Conservation (phyloP, 2,329 filamentous ascomycete species). For the Monascus ruber region DNA sequence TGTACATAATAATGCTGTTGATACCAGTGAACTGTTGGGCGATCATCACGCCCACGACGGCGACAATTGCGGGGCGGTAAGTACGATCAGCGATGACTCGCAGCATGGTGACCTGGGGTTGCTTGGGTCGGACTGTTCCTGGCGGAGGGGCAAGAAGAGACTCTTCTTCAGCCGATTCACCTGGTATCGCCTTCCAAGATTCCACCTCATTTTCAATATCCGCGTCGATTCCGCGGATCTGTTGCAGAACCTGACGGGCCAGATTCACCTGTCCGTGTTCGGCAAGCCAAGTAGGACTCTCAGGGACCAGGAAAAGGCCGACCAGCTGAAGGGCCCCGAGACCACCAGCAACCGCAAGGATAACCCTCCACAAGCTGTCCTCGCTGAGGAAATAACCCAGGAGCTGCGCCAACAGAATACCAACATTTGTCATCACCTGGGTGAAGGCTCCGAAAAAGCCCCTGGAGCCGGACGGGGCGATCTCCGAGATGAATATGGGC, state of each 20-base stretch:
- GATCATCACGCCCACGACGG: slow-evolving; percentile 82
- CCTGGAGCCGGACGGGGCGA: slow-evolving; percentile 61
- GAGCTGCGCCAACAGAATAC: slow-evolving; percentile 72
- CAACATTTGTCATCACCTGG: slow-evolving; percentile 86
- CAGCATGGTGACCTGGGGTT: slow-evolving; percentile 55
- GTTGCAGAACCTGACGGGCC: slow-evolving; percentile 59
- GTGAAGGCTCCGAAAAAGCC: slow-evolving; percentile 75
- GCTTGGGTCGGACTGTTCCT: slow-evolving; percentile 56
- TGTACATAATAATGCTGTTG: slow-evolving; percentile 98
- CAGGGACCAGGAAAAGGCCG: slow-evolving; percentile 65
- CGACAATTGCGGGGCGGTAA: slow-evolving; percentile 63
- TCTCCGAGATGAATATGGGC: slow-evolving; percentile 87
- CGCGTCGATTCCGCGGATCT: slow-evolving; percentile 57
- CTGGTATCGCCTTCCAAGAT: slow-evolving; percentile 37
- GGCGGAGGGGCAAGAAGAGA: slow-evolving; percentile 47
- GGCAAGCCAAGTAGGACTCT: slow-evolving; percentile 81
- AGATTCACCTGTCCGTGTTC: slow-evolving; percentile 47
- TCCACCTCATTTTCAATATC: slow-evolving; percentile 65
- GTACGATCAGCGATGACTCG: slow-evolving; percentile 54
- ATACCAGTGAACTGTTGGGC: slow-evolving; percentile 88
- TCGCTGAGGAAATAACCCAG: slow-evolving; percentile 81
- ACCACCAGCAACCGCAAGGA: slow-evolving; percentile 60
- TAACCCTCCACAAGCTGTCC: slow-evolving; percentile 69
- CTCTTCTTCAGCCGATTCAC: slow-evolving; percentile 52
- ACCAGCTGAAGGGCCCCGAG: slow-evolving; percentile 57